phyloP scores from a whole-genome alignment of 192 early-diverging fungal genomes.

The Obelidium mucronatum region DNA sequence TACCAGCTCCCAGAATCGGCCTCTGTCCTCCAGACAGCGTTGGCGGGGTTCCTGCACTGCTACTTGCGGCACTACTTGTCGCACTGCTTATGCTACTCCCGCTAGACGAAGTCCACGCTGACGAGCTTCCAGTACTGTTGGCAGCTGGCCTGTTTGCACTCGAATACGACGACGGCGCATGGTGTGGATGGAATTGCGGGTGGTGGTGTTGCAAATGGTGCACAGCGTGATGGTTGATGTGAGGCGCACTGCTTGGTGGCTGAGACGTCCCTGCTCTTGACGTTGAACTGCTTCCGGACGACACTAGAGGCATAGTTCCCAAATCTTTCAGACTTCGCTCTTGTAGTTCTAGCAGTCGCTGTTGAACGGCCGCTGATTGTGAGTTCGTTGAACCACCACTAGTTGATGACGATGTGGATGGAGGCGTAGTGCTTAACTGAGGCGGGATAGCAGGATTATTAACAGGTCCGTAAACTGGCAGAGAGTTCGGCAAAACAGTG shows the following conservation, averaged over 20 bases:
- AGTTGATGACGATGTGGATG: not conserved
- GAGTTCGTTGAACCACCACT: not conserved
- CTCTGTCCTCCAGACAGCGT: not conserved
- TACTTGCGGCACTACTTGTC: not conserved
- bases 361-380: not conserved
- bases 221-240: constrained; percentile 28
- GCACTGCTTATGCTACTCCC: too few species aligned
- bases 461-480: not conserved
- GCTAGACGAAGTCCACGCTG: not conserved
- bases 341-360: constrained; percentile 12
- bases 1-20: not conserved
- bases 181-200: constrained; percentile 25
- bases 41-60: not conserved
- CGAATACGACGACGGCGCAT: constrained; percentile 4
- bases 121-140: not conserved
- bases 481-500: too few species aligned
- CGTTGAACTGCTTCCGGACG: not conserved
- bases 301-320: constrained; percentile 3
- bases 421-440: not conserved
- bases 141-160: not conserved
- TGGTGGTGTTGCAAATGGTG: constrained; percentile 19
- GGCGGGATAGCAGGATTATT: not conserved
- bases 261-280: not conserved
- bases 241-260: not conserved
- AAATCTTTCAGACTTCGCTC: constrained; percentile 27